Base-by-base conservation (phyloP, 2,329 filamentous ascomycete genomes). In the Penicillium sp. region DNA sequence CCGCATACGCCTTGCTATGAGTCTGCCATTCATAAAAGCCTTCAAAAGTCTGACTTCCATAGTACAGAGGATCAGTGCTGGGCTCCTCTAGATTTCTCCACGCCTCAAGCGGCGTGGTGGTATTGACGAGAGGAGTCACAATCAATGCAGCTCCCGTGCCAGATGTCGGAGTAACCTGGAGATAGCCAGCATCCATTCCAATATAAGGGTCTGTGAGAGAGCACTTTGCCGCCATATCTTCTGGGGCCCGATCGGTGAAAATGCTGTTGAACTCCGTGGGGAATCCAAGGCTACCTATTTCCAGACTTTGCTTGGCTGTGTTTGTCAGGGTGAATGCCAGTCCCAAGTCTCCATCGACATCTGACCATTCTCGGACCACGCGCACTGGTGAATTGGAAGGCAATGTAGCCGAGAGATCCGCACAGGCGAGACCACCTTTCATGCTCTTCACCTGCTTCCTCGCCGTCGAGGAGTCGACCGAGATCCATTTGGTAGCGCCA, bases 261-360 rank as follows among this genome's bases (percentile, higher is more conserved):
- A 88, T 86, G 70, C 83, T 87, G 74, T 87, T 87, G 75, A 87
- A 85, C 68, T 86, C 84, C 22, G 84, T 79, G 0, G 85, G 85
- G 54, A 88, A 82, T 0, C 85, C 85, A 1, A 87, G 75, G 52
- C 82, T 82, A 1, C 85, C 85, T 5, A 88, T 71, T 60, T 87
- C 85, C 2, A 87, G 58, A 0, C 74, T 60, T 0, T 68, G 63
- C 0, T 67, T 64, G 0, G 71, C 80, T 0, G 71, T 71, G 61
- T 86, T 87, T 10, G 74, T 76, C 22, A 87, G 65, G 2, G 79
- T 84, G 69, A 87, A 83, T 16, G 77, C 77, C 3, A 88, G 73
- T 6, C 78, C 82, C 2, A 87, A 68, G 60, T 86, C 83, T 1
- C 79, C 80, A 0, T 77, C 73, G 0, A 81, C 69, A 2, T 81